Conservation (phyloP, 495 filamentous ascomycete genomes). For the Daldinia bambusicola region DNA sequence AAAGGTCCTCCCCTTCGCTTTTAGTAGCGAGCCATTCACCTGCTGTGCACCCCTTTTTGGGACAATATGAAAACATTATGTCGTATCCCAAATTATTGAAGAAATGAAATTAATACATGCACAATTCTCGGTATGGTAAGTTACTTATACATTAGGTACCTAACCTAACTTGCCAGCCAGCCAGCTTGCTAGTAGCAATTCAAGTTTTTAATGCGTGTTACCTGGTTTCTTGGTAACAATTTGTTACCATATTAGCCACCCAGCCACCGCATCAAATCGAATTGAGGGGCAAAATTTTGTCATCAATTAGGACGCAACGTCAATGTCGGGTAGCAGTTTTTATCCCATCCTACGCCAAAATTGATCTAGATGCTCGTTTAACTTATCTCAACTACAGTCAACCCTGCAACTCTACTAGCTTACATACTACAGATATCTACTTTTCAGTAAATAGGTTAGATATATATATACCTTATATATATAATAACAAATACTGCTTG, state of each 20-base stretch:
- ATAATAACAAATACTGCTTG: neutral
- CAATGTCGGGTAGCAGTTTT: neutral
- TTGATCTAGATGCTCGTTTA: neutral
- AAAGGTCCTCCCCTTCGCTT: neutral
- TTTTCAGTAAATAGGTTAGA: neutral
- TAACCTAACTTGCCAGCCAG: too few relatives aligned
- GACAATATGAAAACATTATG: neutral
- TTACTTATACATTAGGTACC: neutral
- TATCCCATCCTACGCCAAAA: neutral
- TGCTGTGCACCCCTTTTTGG: neutral
- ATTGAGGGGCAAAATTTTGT: neutral
- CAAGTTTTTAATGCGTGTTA: too few relatives aligned
- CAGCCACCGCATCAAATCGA: neutral
- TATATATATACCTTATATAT: too few relatives aligned
- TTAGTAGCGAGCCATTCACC: neutral
- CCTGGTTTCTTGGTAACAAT: too few relatives aligned
- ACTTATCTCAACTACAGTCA: neutral
- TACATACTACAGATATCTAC: neutral
- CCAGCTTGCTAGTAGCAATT: too few relatives aligned
- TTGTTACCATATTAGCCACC: neutral
- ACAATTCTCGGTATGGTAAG: neutral
- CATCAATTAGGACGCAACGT: constrained; percentile 3
- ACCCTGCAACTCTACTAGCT: neutral
- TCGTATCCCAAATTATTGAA: neutral
- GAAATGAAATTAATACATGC: neutral